Evolutionary conservation across 176 grass and related monocot species (phyloP), one percentile per base, ranked within the genome.

Genomic region (Oryza brachyantha): DNA sequence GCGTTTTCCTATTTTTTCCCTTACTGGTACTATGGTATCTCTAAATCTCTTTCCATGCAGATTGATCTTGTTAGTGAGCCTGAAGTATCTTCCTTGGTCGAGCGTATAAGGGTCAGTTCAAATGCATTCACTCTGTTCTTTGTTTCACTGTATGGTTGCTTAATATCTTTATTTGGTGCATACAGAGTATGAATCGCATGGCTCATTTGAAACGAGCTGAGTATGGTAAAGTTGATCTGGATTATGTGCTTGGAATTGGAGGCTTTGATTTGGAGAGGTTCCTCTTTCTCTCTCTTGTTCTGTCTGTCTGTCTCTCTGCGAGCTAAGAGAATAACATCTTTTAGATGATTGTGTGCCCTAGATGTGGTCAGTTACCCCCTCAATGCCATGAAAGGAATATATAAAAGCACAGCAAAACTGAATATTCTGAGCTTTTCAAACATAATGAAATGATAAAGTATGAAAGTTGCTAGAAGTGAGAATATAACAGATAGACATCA

Each of bases 181-280:
- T 81, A 43, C 86, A 98, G 96, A 86, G 87, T 75, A 98, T 98
- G 42, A 98, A 98, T 76, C 54, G 78, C 36, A 94, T 98, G 96
- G 96, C 92, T 74, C 73, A 94, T 94, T 75, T 98, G 83, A 98
- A 94, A 76, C 84, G 74, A 63, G 90, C 92, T 29, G 80, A 94
- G 66, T 93, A 94, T 83, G 92, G 95, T 63, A 87, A 87, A 83
- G 95, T 98, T 70, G 90, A 98, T 88, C 79, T 98, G 68, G 92
- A 98, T 87, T 98, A 98, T 87, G 96, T 94, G 75, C 96, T 98
- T 91, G 96, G 96, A 50, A 92, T 98, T 81, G 96, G 96, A 90
- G 96, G 96, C 67, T 98, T 98, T 81, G 96, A 98, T 93, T 75
- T 98, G 42, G 96, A 98, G 76, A 98, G 92, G 96, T 97, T 75